phyloP scores from a whole-genome alignment of 768 basidiomycete species.

The Erythrobasidium yunnanense region DNA sequence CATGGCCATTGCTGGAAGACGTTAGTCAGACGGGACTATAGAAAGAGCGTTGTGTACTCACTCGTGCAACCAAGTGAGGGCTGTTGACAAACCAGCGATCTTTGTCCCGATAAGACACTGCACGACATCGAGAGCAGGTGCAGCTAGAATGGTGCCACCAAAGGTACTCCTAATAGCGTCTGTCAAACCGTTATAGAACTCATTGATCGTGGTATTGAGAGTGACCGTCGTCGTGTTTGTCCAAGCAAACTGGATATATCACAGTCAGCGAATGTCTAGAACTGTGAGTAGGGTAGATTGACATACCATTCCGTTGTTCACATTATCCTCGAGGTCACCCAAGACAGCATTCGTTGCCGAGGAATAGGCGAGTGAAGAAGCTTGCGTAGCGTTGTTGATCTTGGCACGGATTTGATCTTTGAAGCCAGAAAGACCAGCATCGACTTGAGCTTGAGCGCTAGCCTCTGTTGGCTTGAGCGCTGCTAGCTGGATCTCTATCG shows the following conservation, averaged over 20 bases:
- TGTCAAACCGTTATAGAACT: constrained; percentile 78
- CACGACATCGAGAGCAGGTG: constrained; percentile 72
- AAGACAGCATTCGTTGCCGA: constrained; percentile 63
- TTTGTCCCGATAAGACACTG: constrained; percentile 80
- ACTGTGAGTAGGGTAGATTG: neutral
- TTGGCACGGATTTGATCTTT: constrained; percentile 59
- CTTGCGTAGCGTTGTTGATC: constrained; percentile 72
- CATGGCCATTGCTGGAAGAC: constrained; percentile 1
- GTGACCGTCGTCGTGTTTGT: constrained; percentile 78
- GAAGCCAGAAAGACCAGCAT: constrained; percentile 55
- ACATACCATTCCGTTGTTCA: constrained; percentile 51
- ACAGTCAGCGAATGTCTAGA: neutral
- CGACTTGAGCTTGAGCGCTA: constrained; percentile 56
- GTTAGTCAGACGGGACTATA: neutral
- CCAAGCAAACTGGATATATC: constrained; percentile 74
- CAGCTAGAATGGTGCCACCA: constrained; percentile 67
- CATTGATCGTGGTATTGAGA: constrained; percentile 72
- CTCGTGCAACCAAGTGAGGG: constrained; percentile 80
- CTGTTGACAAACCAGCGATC: constrained; percentile 70
- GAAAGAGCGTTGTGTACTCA: constrained; percentile 72
- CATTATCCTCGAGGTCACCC: constrained; percentile 55
- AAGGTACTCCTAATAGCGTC: constrained; percentile 57
- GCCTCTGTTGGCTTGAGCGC: constrained; percentile 63
- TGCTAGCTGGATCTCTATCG: constrained; percentile 73
- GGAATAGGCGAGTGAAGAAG: constrained; percentile 68